Evolutionary conservation across 2,329 filamentous ascomycete genomes (phyloP), one percentile per base, ranked within the genome.

Genomic region (Pyrenophora tritici-repentis): DNA sequence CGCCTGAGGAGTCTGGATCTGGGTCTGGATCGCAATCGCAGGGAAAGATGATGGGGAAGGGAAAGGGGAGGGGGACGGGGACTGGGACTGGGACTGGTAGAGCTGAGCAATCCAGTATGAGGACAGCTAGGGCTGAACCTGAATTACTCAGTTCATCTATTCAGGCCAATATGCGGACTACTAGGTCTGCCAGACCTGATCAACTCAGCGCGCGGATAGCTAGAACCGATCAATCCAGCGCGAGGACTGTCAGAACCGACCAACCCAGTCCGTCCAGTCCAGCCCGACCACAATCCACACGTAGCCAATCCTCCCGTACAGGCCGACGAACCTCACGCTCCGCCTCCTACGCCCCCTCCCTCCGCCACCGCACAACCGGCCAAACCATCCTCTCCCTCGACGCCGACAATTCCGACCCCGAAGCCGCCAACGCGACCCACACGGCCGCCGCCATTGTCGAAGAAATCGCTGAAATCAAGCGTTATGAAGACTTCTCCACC

Each of bases 401-500:
- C 58, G 81, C 14, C 14, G 36, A 79, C 17, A 87, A 91, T 72
- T 81, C 80, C 57, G 86, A 85, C 55, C 82, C 86, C 53, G 76
- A 79, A 53, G 76, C 76, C 14, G 76, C 76, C 53, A 59, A 63
- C 16, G 77, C 79, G 41, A 76, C 79, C 9, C 79, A 79, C 22
- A 84, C 81, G 47, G 84, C 89, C 66, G 83, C 87, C 55, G 85
- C 87, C 56, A 90, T 96, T 61, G 89, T 91, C 55, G 92, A 97
- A 70, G 94, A 99, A 77, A 96, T 99, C 70, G 92, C 89, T 20
- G 89, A 97, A 79, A 97, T 99, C 72, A 97, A 97, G 78, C 85
- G 93, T 77, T 99, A 99, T 77, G 94, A 96, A 78, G 94, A 99
- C 76, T 99, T 99, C 72, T 96, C 92, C 5, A 99, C 94, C 1